Conservation (phyloP, 2,329 filamentous ascomycete genomes). For the Pochonia chlamydosporia region DNA sequence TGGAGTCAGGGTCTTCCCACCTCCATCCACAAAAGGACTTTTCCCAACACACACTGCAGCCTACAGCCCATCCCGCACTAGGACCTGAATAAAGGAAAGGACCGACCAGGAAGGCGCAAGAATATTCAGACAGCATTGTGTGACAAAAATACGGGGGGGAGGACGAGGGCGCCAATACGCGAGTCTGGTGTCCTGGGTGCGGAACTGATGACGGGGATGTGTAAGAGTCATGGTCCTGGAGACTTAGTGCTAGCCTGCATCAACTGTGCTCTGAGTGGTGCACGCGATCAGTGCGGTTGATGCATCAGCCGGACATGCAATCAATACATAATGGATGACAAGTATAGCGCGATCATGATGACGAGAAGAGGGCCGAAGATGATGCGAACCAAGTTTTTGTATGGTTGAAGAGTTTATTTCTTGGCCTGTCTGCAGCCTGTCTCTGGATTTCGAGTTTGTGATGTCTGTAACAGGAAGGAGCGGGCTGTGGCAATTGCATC, state of each 20-base stretch:
- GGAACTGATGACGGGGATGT: neutral
- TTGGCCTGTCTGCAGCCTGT: too few species aligned
- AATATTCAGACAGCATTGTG: too few species aligned
- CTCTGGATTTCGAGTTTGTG: too few species aligned
- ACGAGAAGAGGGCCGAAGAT: constrained; percentile 2
- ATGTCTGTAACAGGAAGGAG: neutral
- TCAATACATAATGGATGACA: neutral
- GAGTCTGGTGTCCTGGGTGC: too few species aligned
- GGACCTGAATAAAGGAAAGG: neutral
- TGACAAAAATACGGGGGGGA: too few species aligned
- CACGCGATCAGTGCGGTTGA: too few species aligned
- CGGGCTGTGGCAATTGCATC: too few species aligned
- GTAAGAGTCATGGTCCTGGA: neutral
- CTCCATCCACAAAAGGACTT: neutral
- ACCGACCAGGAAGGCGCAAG: too few species aligned
- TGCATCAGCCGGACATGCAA: too few species aligned
- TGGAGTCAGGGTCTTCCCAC: neutral
- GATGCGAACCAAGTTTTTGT: neutral
- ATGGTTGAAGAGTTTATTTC: neutral
- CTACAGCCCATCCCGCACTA: neutral
- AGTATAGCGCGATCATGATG: constrained; percentile 1
- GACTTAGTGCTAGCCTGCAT: neutral
- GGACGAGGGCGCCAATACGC: too few species aligned
- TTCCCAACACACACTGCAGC: neutral
- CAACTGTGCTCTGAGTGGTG: too few species aligned